Percentiles rank a stretch among this genome's conserved stretches.
These are phyloP conservation scores for Ceraceosorus guamensis DNA, from an alignment of 1,284 basidiomycete species.

Conservation along the genomic window DNA sequence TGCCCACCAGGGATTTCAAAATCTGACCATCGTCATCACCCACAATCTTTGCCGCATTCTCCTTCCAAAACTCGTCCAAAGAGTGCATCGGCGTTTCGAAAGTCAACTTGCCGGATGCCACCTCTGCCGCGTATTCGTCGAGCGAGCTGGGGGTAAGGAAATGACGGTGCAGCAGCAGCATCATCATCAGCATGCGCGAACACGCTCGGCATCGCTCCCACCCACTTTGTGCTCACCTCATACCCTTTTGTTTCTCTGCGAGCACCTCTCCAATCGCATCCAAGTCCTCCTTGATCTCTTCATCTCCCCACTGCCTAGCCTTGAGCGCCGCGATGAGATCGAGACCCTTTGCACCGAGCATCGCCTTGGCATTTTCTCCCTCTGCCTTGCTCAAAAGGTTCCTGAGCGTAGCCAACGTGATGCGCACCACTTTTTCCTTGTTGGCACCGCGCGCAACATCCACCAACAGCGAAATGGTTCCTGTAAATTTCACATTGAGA, in stretches of 20 bases:
- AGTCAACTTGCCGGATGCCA: conserved; percentile 78
- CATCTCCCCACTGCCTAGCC: conserved; percentile 84
- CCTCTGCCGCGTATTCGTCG: conserved; percentile 88
- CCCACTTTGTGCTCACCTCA: conserved; percentile 63
- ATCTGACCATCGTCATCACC: conserved; percentile 73
- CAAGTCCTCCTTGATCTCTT: conserved; percentile 78
- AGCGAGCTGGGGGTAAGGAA: conserved; percentile 61
- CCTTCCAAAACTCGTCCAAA: conserved; percentile 94
- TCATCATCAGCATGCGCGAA: not conserved
- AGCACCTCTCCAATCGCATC: conserved; percentile 76
- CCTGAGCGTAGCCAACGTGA: conserved; percentile 83
- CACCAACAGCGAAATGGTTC: conserved; percentile 78
- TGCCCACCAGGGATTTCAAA: conserved; percentile 76
- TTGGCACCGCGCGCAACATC: conserved; percentile 79
- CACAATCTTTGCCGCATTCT: conserved; percentile 75
- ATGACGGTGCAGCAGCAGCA: not conserved
- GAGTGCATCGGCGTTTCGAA: conserved; percentile 88
- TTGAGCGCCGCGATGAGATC: conserved; percentile 78
- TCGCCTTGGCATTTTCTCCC: conserved; percentile 74
- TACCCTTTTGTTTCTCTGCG: conserved; percentile 69
- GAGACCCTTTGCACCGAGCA: conserved; percentile 80
- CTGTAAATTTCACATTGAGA: conserved; percentile 84
- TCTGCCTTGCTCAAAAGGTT: conserved; percentile 80
- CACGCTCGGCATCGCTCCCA: not conserved
- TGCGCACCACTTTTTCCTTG: conserved; percentile 94